phyloP scores from a whole-genome alignment of 2,329 filamentous ascomycete species.

The Aureobasidium lini region DNA sequence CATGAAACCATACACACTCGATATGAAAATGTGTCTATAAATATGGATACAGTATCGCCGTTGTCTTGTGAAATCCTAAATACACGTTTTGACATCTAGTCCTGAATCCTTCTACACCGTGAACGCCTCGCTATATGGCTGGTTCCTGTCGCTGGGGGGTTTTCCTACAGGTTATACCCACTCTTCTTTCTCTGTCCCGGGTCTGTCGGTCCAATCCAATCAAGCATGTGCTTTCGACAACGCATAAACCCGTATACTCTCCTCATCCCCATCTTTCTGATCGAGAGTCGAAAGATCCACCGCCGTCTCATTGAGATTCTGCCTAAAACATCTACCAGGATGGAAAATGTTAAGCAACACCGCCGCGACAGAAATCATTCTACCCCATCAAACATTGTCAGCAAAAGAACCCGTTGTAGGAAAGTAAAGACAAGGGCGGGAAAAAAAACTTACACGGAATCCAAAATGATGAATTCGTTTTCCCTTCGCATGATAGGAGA shows the following conservation, averaged over 20 bases:
- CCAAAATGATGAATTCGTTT: conserved; percentile 18
- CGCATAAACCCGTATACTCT: background rate
- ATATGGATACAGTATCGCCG: too few species aligned
- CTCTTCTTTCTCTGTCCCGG: too few species aligned
- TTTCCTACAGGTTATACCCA: too few species aligned
- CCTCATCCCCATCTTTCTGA: background rate
- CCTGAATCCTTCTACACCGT: background rate
- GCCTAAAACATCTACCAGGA: conserved; percentile 25
- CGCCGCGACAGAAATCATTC: conserved; percentile 19
- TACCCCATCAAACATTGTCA: background rate
- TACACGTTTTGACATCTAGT: too few species aligned
- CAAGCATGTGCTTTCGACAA: background rate
- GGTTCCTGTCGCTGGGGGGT: too few species aligned
- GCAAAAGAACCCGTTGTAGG: background rate
- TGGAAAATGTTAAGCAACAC: conserved; percentile 26
- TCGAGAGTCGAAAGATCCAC: background rate
- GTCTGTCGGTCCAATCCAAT: too few species aligned
- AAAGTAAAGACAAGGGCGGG: background rate
- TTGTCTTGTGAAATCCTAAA: too few species aligned
- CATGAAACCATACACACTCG: background rate
- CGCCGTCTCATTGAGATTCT: background rate
- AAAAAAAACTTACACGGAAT: conserved; percentile 15
- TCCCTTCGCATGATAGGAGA: conserved; percentile 17
- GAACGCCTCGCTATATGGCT: background rate
- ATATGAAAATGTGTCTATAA: too few species aligned